Conservation (phyloP, 2,329 filamentous ascomycete genomes). For the Talaromyces pinophilus region DNA sequence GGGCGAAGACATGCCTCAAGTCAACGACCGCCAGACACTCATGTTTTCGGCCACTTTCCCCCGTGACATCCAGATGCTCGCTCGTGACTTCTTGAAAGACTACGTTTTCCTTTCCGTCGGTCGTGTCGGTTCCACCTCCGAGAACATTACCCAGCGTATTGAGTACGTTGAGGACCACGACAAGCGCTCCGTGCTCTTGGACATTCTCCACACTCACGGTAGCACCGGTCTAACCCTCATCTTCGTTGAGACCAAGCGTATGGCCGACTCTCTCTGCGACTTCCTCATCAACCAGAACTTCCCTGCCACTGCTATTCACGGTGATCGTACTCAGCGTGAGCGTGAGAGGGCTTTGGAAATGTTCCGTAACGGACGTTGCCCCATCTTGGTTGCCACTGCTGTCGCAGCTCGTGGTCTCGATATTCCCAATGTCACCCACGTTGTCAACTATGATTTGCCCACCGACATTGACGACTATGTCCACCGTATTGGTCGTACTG, state of each 20-base stretch:
- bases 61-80: slow-evolving; percentile 98
- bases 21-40: slow-evolving; percentile 86
- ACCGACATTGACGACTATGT: slow-evolving; percentile 99
- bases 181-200: slow-evolving; percentile 96
- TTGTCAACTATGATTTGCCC: slow-evolving; percentile 99
- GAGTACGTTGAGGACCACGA: slow-evolving; percentile 96
- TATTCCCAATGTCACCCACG: slow-evolving; percentile 95
- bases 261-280: slow-evolving; percentile 96
- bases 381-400: slow-evolving; percentile 93
- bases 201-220: slow-evolving; percentile 89
- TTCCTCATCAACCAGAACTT: slow-evolving; percentile 99
- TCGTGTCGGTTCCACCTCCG: slow-evolving; percentile 97
- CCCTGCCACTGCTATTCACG: slow-evolving; percentile 97
- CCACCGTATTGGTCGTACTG: slow-evolving; percentile 98
- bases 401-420: slow-evolving; percentile 90
- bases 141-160: slow-evolving; percentile 99
- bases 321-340: slow-evolving; percentile 97
- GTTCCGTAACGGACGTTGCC: slow-evolving; percentile 94
- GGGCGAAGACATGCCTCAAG: slow-evolving; percentile 92
- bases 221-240: slow-evolving; percentile 87
- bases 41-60: slow-evolving; percentile 99
- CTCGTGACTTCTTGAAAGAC: slow-evolving; percentile 97
- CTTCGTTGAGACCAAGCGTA: slow-evolving; percentile 99
- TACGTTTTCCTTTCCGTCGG: slow-evolving; percentile 99
- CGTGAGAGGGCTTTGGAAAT: slow-evolving; percentile 97